phyloP scores from a whole-genome alignment of 1,284 basidiomycete genomes.

The Boletus chippewaensis region DNA sequence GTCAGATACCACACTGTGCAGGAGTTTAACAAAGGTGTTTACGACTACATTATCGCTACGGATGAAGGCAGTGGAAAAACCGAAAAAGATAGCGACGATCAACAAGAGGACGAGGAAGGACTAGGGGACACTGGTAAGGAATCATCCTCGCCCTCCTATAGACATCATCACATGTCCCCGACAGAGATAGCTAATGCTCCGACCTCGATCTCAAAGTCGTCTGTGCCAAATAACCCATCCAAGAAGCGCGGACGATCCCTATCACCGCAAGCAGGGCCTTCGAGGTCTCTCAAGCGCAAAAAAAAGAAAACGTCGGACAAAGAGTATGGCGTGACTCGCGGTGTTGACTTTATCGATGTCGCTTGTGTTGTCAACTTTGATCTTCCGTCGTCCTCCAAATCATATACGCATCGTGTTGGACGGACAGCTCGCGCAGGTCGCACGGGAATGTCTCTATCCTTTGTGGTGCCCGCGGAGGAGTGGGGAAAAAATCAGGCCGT shows the following conservation, averaged over 20 bases:
- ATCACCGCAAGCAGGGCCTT: conserved; percentile 27
- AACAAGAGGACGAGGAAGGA: conserved; percentile 30
- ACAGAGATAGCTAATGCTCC: conserved; percentile 8
- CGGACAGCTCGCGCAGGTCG: conserved; percentile 94
- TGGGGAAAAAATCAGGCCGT: conserved; percentile 77
- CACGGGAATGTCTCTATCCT: conserved; percentile 88
- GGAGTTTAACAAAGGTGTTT: conserved; percentile 98
- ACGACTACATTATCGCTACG: conserved; percentile 98
- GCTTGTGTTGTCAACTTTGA: conserved; percentile 99
- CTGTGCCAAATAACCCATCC: conserved; percentile 15
- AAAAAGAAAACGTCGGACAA: conserved; percentile 44
- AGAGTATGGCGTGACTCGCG: conserved; percentile 93
- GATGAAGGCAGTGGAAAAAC: conserved; percentile 70
- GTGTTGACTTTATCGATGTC: conserved; percentile 96
- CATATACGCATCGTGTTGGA: conserved; percentile 95
- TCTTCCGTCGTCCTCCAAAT: conserved; percentile 79
- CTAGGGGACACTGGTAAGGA: conserved; percentile 17
- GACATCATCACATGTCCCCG: background rate
- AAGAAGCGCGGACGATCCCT: conserved; percentile 32
- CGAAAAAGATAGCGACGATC: conserved; percentile 47
- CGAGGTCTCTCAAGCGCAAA: conserved; percentile 38
- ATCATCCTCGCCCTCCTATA: background rate
- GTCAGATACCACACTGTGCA: conserved; percentile 92
- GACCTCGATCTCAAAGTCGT: background rate
- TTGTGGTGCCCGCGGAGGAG: conserved; percentile 71